Evolutionary conservation across 179 eudicot genomes (phyloP).

Genomic region (Vitellaria paradoxa): DNA sequence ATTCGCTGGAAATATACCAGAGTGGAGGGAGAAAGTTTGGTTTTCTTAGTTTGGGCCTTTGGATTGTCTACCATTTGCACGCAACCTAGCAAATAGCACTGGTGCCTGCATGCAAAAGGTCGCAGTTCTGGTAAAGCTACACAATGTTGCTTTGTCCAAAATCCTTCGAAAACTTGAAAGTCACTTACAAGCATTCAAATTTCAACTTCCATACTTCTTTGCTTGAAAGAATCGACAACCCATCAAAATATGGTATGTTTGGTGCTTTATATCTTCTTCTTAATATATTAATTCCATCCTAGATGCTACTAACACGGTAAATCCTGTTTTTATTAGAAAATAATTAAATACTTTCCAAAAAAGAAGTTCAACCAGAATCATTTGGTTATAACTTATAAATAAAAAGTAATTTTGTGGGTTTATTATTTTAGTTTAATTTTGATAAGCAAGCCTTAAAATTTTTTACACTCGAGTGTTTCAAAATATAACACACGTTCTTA

Average conservation of each 20-base stretch:
- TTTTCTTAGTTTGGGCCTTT: slow-evolving; percentile 31
- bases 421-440: too few species aligned
- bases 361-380: too few species aligned
- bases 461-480: too few species aligned
- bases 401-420: too few species aligned
- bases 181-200: slow-evolving; percentile 38
- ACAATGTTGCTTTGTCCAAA: slow-evolving; percentile 34
- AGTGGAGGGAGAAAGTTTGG: slow-evolving; percentile 45
- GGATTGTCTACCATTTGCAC: slow-evolving; percentile 36
- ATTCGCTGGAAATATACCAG: slow-evolving; percentile 32
- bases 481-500: too few species aligned
- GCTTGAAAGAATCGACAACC: slow-evolving; percentile 18
- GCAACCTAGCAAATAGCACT: slow-evolving; percentile 8
- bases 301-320: too few species aligned
- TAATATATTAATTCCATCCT: too few species aligned
- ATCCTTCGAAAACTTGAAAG: slow-evolving; percentile 20
- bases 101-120: slow-evolving; percentile 31
- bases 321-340: too few species aligned
- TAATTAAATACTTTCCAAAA: too few species aligned
- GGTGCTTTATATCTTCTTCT: background rate
- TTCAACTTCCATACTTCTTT: slow-evolving; percentile 33
- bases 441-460: too few species aligned
- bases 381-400: too few species aligned
- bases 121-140: slow-evolving; percentile 31
- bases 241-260: slow-evolving; percentile 9